Conservation (phyloP, 495 filamentous ascomycete genomes). For the Coniosporium apollinis region DNA sequence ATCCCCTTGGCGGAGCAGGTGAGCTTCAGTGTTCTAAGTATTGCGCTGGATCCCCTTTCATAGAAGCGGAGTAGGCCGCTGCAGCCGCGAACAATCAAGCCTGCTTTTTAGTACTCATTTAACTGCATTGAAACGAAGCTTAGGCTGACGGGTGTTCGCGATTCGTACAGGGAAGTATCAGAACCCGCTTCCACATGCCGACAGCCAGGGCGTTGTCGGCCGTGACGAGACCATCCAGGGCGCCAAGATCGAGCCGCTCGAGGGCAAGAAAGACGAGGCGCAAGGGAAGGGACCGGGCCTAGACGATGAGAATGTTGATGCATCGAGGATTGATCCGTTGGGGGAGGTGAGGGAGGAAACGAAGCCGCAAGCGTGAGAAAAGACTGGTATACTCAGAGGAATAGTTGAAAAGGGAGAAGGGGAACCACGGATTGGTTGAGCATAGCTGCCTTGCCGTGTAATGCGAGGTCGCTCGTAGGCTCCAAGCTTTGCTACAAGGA, state of each 20-base stretch:
- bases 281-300: slow-evolving; percentile 2
- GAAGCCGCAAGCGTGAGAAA: no score
- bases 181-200: slow-evolving; percentile 6
- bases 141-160: not conserved
- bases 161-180: slow-evolving; percentile 5
- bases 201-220: slow-evolving; percentile 11
- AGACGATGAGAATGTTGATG: slow-evolving; percentile 8
- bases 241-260: slow-evolving; percentile 11
- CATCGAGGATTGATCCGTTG: slow-evolving; percentile 7
- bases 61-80: no score
- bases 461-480: no score
- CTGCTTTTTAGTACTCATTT: no score
- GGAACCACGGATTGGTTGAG: no score
- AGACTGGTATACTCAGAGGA: no score
- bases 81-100: no score
- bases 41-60: no score
- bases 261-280: slow-evolving; percentile 1
- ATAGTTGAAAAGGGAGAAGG: no score
- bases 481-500: no score
- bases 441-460: no score
- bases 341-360: slow-evolving; percentile 11
- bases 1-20: slow-evolving; percentile 2
- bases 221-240: slow-evolving; percentile 4
- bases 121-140: not conserved
- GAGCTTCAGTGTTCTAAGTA: no score